phyloP scores from a whole-genome alignment of 495 filamentous ascomycete species.

The Podospora pseudocomata region DNA sequence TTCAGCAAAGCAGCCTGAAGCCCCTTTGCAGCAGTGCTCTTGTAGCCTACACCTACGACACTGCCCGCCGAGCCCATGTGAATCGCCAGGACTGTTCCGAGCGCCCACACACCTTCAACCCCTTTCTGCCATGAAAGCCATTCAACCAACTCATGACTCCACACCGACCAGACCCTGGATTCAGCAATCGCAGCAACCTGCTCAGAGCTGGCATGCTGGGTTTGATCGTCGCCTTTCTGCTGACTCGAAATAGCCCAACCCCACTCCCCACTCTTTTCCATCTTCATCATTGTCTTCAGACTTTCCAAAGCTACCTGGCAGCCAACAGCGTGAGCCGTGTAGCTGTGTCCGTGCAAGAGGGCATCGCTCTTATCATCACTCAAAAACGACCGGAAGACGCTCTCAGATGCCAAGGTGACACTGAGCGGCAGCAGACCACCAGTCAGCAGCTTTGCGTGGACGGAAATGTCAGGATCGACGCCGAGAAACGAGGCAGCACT shows the following conservation, averaged over 20 bases:
- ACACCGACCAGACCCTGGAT: slow-evolving; percentile 60
- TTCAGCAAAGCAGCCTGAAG: slow-evolving; percentile 55
- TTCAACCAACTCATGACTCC: slow-evolving; percentile 55
- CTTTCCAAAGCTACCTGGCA: slow-evolving; percentile 66
- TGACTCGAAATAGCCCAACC: slow-evolving; percentile 45
- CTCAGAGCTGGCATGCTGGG: not conserved
- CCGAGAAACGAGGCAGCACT: slow-evolving; percentile 62
- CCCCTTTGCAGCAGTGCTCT: slow-evolving; percentile 57
- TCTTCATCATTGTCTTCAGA: slow-evolving; percentile 50
- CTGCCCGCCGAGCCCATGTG: slow-evolving; percentile 45
- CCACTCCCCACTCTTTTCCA: slow-evolving; percentile 54
- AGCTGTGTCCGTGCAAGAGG: slow-evolving; percentile 75
- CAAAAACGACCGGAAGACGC: slow-evolving; percentile 66
- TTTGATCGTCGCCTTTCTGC: slow-evolving; percentile 4
- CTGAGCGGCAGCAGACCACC: slow-evolving; percentile 74
- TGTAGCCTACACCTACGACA: slow-evolving; percentile 59
- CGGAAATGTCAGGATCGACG: slow-evolving; percentile 64
- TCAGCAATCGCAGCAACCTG: not conserved
- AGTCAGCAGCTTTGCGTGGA: slow-evolving; percentile 75
- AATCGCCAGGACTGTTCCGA: slow-evolving; percentile 69
- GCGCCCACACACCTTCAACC: slow-evolving; percentile 53
- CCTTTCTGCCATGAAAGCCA: slow-evolving; percentile 56
- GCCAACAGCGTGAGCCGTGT: slow-evolving; percentile 74
- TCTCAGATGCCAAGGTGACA: slow-evolving; percentile 63
- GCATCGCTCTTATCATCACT: slow-evolving; percentile 66